Evolutionary conservation across 805 yeast genomes (phyloP).

Genomic region (Suhomyces faveliae): DNA sequence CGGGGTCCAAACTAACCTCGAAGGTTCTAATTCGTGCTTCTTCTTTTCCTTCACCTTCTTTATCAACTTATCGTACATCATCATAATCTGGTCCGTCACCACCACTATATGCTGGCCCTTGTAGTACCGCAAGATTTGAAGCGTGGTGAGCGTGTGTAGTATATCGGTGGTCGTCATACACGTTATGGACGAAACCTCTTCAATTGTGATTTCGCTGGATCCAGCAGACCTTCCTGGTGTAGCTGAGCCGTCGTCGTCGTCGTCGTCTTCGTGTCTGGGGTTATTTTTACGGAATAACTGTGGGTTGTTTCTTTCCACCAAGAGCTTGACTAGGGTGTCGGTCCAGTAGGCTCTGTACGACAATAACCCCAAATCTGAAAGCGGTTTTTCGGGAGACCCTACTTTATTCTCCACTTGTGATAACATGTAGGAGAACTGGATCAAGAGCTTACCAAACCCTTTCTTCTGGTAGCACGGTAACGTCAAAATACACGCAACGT

Average conservation of each 20-base stretch:
- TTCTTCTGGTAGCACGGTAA: conserved; percentile 94
- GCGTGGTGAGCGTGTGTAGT: conserved; percentile 86
- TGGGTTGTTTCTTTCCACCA: conserved; percentile 57
- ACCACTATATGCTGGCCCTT: conserved; percentile 93
- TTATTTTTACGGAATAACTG: conserved; percentile 38
- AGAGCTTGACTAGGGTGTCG: conserved; percentile 72
- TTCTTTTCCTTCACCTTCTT: conserved; percentile 59
- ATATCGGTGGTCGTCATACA: conserved; percentile 97
- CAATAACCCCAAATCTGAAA: conserved; percentile 88
- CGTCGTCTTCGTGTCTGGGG: conserved; percentile 17
- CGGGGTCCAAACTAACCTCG: conserved; percentile 83
- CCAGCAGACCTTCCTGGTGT: conserved; percentile 17
- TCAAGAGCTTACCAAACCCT: conserved; percentile 89
- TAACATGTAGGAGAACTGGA: conserved; percentile 90
- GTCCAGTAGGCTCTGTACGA: conserved; percentile 97
- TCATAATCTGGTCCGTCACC: conserved; percentile 77
- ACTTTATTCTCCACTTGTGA: conserved; percentile 84
- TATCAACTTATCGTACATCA: conserved; percentile 64
- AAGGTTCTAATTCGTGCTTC: conserved; percentile 72
- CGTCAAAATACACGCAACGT: conserved; percentile 95
- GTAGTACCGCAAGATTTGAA: conserved; percentile 85
- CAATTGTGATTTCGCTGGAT: conserved; percentile 68
- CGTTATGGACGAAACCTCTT: conserved; percentile 80
- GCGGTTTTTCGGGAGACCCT: conserved; percentile 97
- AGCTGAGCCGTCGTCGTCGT: conserved; percentile 13